Conservation (phyloP, 768 basidiomycete genomes). For the Cystofilobasidium capitatum region DNA sequence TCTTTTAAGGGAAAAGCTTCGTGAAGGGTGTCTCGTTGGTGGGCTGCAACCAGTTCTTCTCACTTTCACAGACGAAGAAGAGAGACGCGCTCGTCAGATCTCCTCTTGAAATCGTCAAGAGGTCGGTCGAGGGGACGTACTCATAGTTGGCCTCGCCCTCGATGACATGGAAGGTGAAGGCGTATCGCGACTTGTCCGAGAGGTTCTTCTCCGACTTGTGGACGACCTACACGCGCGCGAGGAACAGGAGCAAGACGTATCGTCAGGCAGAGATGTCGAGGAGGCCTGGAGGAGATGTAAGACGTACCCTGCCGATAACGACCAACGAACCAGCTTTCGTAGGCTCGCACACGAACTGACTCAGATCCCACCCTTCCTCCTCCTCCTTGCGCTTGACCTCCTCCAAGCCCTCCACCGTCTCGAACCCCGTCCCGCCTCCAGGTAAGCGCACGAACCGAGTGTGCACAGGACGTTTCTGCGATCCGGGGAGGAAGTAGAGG, state of each 20-base stretch:
- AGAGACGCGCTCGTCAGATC: neutral
- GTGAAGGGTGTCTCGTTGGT: constrained; percentile 70
- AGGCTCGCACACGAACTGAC: constrained; percentile 33
- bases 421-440: constrained; percentile 69
- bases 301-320: neutral
- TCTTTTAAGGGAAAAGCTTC: constrained; percentile 34
- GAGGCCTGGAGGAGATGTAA: constrained; percentile 12
- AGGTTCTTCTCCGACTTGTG: constrained; percentile 86
- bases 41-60: constrained; percentile 58
- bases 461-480: constrained; percentile 64
- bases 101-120: too few species aligned
- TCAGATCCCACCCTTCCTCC: constrained; percentile 34
- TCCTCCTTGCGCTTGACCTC: constrained; percentile 25
- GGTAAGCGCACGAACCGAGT: constrained; percentile 77
- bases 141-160: constrained; percentile 51
- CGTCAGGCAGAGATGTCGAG: neutral
- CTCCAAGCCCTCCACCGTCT: constrained; percentile 44
- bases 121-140: neutral
- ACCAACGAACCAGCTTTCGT: constrained; percentile 29
- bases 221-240: constrained; percentile 46
- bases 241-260: neutral
- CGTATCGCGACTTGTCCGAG: constrained; percentile 63
- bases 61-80: neutral
- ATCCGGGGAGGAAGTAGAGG: constrained; percentile 54
- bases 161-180: constrained; percentile 84